Conservation (phyloP, 2,329 filamentous ascomycete species). For the Acrodontium crateriforme region DNA sequence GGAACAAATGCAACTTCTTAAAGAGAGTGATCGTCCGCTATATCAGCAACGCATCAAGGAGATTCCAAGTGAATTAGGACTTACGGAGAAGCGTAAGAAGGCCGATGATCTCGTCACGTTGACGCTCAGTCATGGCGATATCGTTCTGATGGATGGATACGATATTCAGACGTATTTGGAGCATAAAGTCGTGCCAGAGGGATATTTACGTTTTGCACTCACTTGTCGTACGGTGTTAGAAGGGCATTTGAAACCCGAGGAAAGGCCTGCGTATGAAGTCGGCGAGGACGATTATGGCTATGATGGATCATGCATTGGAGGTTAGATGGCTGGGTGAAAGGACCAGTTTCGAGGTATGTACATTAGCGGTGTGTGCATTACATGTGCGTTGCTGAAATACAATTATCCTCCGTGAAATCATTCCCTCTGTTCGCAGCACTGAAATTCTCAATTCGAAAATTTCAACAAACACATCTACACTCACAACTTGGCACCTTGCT, state of each 20-base stretch:
- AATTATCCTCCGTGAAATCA: no score
- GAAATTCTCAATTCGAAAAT: no score
- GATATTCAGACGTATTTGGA: constrained; percentile 47
- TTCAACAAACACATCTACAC: no score
- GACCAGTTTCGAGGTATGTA: no score
- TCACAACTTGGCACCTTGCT: no score
- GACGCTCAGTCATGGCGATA: constrained; percentile 47
- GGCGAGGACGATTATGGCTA: constrained; percentile 22
- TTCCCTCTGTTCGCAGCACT: no score
- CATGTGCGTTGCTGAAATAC: no score
- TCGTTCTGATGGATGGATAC: constrained; percentile 49
- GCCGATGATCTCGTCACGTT: constrained; percentile 28
- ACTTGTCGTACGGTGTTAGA: constrained; percentile 41
- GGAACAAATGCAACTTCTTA: constrained; percentile 15
- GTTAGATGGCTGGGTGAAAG: no score
- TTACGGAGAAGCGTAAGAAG: constrained; percentile 20
- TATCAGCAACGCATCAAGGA: constrained; percentile 19
- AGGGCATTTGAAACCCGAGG: constrained; percentile 26
- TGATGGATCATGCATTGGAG: constrained; percentile 24
- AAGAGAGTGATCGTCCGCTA: constrained; percentile 6
- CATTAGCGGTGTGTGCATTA: no score
- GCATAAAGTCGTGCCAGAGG: constrained; percentile 40
- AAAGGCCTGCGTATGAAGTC: constrained; percentile 27
- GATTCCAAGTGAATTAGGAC: constrained; percentile 24
- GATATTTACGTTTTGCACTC: constrained; percentile 42